Evolutionary conservation across 106 monocot genomes (phyloP), one percentile per base, ranked within the genome.

Genomic region (Posidonia australis): DNA sequence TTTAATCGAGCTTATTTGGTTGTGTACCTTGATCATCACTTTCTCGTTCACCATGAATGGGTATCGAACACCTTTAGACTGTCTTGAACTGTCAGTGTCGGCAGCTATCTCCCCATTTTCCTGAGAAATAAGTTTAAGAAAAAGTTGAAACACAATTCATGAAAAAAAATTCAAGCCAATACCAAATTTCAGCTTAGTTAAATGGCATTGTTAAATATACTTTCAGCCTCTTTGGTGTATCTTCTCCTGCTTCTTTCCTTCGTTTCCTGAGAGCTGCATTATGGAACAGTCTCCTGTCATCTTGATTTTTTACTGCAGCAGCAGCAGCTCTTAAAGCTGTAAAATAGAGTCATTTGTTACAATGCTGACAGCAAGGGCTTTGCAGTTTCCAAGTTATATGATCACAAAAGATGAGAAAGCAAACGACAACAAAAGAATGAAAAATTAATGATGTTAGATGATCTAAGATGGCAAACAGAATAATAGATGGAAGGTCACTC

Each of bases 271-370:
- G 71, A 60, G 70, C 19, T 31, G 88, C 66, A 83, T 79, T 80
- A 64, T 86, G 92, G 66, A 85, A 81, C 27, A 83, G 84, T 72
- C 78, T 81, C 65, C 70, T 77, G 0, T 79, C 92, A 81, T 88
- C 88, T 65, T 88, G 85, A 66, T 69, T 61, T 67, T 81, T 93
- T 44, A 93, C 80, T 12, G 80, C 76, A 36, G 61, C 58, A 60
- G 92, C 88, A 44, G 85, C 92, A 72, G 79, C 83, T 83, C 88
- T 80, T 47, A 93, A 60, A 79, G 92, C 92, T 93, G 62, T 54
- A 64, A 71, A 67, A 63, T 19, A 21, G n/a, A n/a, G 18, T 48
- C 18, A 44, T 61, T 63, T 5, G 25, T 42, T 22, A 69, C 13
- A n/a, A 16, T 48, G 18, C 17, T 3, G 13, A 48, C 2, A 57